These are phyloP conservation scores for Aspergillus ochraceus DNA, from an alignment of 2,329 filamentous ascomycete species.

Conservation along the genomic window DNA sequence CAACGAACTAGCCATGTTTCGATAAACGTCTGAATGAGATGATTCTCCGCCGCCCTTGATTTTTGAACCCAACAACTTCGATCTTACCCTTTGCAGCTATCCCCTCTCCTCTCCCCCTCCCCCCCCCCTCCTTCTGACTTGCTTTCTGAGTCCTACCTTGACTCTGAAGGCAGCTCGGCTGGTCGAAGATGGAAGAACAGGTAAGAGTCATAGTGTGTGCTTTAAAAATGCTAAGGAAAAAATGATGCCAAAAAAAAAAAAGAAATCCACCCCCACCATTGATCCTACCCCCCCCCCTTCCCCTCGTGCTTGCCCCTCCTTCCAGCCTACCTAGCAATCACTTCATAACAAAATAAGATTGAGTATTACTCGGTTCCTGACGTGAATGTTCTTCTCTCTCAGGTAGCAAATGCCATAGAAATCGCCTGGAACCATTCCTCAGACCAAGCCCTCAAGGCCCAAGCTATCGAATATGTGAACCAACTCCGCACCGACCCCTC, in stretches of 20 bases:
- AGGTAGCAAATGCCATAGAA: slow-evolving; percentile 94
- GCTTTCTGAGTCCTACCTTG: slow-evolving; percentile 23
- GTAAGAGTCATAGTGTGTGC: slow-evolving; percentile 25
- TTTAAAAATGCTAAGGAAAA: slow-evolving; percentile 1
- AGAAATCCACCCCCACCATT: slow-evolving; percentile 14
- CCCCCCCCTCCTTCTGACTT: slow-evolving; percentile 17
- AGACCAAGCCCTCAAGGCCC: slow-evolving; percentile 71
- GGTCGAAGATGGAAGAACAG: slow-evolving; percentile 48
- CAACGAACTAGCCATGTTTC: slow-evolving; percentile 11
- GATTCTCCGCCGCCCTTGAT: slow-evolving; percentile 23
- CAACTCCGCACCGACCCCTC: slow-evolving; percentile 79
- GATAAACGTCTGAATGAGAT: slow-evolving; percentile 15
- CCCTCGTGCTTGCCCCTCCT: slow-evolving; percentile 21
- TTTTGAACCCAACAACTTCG: slow-evolving; percentile 18
- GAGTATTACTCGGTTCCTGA: slow-evolving; percentile 14
- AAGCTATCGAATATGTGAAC: slow-evolving; percentile 65
- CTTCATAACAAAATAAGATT: background rate
- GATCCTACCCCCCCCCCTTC: slow-evolving; percentile 18
- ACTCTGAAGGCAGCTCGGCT: slow-evolving; percentile 36
- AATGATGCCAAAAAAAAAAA: slow-evolving; percentile 10
- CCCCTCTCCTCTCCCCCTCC: slow-evolving; percentile 10
- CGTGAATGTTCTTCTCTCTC: slow-evolving; percentile 8
- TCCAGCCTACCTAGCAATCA: background rate
- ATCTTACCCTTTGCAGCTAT: slow-evolving; percentile 1
- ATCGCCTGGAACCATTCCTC: slow-evolving; percentile 84